Evolutionary conservation across 148 eudicot genomes (phyloP), one percentile per base, ranked within the genome.

Genomic region (Drosera capensis): DNA sequence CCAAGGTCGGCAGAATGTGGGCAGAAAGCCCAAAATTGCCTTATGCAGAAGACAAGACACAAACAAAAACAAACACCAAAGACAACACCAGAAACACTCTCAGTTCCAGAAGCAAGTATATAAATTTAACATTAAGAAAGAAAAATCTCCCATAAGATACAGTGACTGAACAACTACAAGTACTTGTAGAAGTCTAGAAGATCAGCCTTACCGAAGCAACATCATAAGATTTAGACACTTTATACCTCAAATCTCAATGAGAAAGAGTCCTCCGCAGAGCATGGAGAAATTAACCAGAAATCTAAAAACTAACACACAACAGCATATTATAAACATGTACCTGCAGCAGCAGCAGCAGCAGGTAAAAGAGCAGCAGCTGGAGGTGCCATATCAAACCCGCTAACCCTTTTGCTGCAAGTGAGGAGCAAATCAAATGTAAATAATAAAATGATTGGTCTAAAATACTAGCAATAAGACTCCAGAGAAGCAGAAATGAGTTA

Each of bases 371-470:
- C 94, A 62, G 95, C 65, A 58, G 82, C 71, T 41, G 99, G 95
- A 68, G 99, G 95, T 44, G 99, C 95, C 94, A 92, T 79, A 74
- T 92, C 99, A 52, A 92, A 92, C 40, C 95, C 99, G 63, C 99
- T 92, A 34, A 76, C 65, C 70, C 95, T 92, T 74, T 85, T 85
- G 85, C 99, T 80, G 86, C 52, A 80, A 57, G 45, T 29, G n/a
- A n/a, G n/a, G n/a, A n/a, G n/a, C n/a, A n/a, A n/a, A n/a, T n/a
- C n/a, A n/a, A n/a, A n/a, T n/a, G n/a, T n/a, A n/a, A n/a, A n/a
- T n/a, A n/a, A n/a, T n/a, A n/a, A n/a, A n/a, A n/a, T n/a, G n/a
- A n/a, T n/a, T n/a, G n/a, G n/a, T n/a, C n/a, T n/a, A n/a, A n/a
- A n/a, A n/a, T n/a, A n/a, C n/a, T n/a, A n/a, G n/a, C n/a, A n/a